phyloP scores from a whole-genome alignment of 345 rosid genomes.

The Linum trigynum region DNA sequence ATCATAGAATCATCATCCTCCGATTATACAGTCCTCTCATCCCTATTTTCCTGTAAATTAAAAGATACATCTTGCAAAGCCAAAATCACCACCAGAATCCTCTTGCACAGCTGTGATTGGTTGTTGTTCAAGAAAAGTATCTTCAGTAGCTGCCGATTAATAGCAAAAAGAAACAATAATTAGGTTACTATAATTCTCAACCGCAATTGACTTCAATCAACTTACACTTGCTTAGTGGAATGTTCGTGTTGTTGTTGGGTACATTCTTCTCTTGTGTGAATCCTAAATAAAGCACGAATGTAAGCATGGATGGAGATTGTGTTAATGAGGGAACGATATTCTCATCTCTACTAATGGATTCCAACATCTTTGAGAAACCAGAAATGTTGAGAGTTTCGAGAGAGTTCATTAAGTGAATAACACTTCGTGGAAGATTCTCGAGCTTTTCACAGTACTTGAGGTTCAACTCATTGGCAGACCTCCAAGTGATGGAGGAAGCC shows the following conservation, averaged over 20 bases:
- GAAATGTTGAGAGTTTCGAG: background rate
- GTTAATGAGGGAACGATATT: background rate
- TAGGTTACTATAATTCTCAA: no score
- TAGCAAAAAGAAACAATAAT: background rate
- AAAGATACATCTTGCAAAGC: no score
- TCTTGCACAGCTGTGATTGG: no score
- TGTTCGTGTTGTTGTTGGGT: background rate
- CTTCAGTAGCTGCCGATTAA: background rate
- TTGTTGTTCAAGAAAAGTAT: background rate
- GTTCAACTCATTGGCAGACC: background rate
- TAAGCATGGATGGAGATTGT: background rate
- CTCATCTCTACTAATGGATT: background rate
- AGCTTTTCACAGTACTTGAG: background rate
- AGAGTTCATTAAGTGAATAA: background rate
- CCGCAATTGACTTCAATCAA: background rate
- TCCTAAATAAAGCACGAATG: no score
- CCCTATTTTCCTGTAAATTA: no score
- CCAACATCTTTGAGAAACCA: background rate
- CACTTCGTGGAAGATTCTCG: background rate
- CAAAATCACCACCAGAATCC: no score
- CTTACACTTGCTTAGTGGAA: background rate
- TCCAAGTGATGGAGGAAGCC: slow-evolving; percentile 1
- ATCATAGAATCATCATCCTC: background rate
- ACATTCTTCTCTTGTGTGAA: background rate
- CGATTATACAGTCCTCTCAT: background rate